Evolutionary conservation across 148 eudicot species (phyloP), one percentile per base, ranked within the genome.

Genomic region (Simmondsia chinensis): DNA sequence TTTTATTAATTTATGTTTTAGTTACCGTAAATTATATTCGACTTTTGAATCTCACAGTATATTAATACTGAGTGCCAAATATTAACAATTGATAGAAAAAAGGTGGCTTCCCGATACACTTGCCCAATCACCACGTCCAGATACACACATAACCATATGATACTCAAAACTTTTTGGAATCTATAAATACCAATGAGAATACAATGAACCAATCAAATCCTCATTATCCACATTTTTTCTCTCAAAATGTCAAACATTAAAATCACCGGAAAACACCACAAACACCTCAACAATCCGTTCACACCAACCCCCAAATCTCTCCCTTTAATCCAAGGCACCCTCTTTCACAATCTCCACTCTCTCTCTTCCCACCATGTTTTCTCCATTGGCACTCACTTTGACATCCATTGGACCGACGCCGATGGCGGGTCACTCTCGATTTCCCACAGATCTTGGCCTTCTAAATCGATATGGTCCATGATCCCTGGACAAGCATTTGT

Each of bases 271-370:
- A 93, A 79, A 26, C 99, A 93, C 62, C 88, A 93, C 39, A 80
- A 73, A 56, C 99, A 71, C 46, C 62, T 93, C 23, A 93, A 93
- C 56, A 86, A 93, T 60, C 99, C 99, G 9, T 86, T 86, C 49
- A 83, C 96, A 12, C 75, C 89, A 24, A 42, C 57, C 24, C 94
- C 94, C 36, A 79, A 51, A 40, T 70, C 89, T 17, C 72, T 81
- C 27, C 74, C 87, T 42, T 44, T 68, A 5, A 46, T 75, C 36
- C 50, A 72, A 49, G 96, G 99, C 9, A 63, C 46, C 36, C 75
- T 93, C 2, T 46, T 50, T 7, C 73, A 56, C 62, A 59, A 81
- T 63, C 63, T 73, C 39, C 60, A 59, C 40, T 42, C 75, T 48
- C 37, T 82, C 44, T 64, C 75, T 53, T 36, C 69, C 16, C 42